Conservation (phyloP, 1,284 basidiomycete species). For the Irpex sp. region DNA sequence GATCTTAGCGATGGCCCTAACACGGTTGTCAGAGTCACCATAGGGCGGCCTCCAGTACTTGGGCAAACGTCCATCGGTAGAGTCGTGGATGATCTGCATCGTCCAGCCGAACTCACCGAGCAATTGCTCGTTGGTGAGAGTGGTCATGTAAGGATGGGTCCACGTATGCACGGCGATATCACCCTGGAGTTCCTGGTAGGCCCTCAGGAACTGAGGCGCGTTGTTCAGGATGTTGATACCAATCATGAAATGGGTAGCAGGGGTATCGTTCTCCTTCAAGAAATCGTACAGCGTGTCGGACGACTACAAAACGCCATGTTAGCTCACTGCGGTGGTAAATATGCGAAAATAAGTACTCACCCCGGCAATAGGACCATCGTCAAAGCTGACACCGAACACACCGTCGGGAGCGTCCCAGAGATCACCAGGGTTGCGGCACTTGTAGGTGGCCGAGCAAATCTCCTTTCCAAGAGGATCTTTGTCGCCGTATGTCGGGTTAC, state of each 20-base stretch:
- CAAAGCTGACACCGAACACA: conserved; percentile 58
- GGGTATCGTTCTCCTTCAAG: conserved; percentile 52
- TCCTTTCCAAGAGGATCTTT: conserved; percentile 43
- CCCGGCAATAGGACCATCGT: conserved; percentile 73
- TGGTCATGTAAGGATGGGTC: conserved; percentile 80
- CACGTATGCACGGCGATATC: conserved; percentile 80
- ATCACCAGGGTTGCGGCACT: conserved; percentile 54
- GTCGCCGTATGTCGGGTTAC: conserved; percentile 49
- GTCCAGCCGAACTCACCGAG: conserved; percentile 82
- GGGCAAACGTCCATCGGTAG: conserved; percentile 68
- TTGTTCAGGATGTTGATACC: conserved; percentile 63
- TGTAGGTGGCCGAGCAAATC: conserved; percentile 64
- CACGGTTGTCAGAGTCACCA: conserved; percentile 71
- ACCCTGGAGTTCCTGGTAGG: conserved; percentile 43
- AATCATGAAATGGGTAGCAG: conserved; percentile 80
- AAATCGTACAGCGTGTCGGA: conserved; percentile 47
- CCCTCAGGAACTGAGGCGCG: conserved; percentile 47
- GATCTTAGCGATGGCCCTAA: conserved; percentile 67
- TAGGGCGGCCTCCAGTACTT: conserved; percentile 76
- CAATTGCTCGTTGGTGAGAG: conserved; percentile 62
- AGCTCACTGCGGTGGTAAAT: neutral
- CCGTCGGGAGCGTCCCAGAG: conserved; percentile 69
- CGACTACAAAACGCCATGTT: conserved; percentile 18
- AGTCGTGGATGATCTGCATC: conserved; percentile 76
- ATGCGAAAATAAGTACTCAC: conserved; percentile 17